phyloP scores from a whole-genome alignment of 495 filamentous ascomycete species.

The Viridothelium virens region DNA sequence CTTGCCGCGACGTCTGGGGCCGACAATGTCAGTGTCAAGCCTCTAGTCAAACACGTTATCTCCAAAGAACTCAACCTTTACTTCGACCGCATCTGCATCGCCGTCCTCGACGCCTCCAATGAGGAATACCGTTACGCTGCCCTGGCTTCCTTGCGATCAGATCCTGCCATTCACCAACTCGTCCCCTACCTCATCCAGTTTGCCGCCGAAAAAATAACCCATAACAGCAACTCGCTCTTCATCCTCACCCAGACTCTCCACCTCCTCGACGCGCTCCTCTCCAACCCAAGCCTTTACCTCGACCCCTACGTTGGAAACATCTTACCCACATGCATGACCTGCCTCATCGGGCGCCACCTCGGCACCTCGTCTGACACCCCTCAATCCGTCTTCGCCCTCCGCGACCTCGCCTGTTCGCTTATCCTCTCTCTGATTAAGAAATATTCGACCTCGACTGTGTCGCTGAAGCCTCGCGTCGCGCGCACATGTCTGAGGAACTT shows the following conservation, averaged over 20 bases:
- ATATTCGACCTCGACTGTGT: slow-evolving; percentile 64
- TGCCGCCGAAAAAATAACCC: slow-evolving; percentile 88
- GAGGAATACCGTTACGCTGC: slow-evolving; percentile 82
- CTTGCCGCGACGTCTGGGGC: slow-evolving; percentile 73
- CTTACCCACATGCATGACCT: slow-evolving; percentile 83
- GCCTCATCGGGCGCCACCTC: slow-evolving; percentile 77
- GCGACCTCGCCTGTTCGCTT: slow-evolving; percentile 74
- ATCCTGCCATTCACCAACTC: slow-evolving; percentile 89
- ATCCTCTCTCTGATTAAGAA: slow-evolving; percentile 64
- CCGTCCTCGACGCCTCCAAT: slow-evolving; percentile 73
- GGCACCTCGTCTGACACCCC: slow-evolving; percentile 44
- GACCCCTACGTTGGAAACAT: slow-evolving; percentile 85
- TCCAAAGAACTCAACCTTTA: slow-evolving; percentile 95
- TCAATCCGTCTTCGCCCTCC: slow-evolving; percentile 65
- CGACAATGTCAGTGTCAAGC: slow-evolving; percentile 75
- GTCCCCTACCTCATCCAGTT: slow-evolving; percentile 94
- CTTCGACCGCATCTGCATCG: slow-evolving; percentile 85
- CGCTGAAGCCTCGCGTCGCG: slow-evolving; percentile 78
- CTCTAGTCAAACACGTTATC: slow-evolving; percentile 86
- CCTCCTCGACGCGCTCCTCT: slow-evolving; percentile 70
- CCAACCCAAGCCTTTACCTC: slow-evolving; percentile 73
- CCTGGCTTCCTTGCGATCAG: slow-evolving; percentile 68
- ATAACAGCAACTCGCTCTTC: slow-evolving; percentile 78
- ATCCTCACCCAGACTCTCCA: slow-evolving; percentile 84
- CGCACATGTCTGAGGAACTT: slow-evolving; percentile 84